Conservation (phyloP, 2,329 filamentous ascomycete species). For the Cladorrhinum sp. region DNA sequence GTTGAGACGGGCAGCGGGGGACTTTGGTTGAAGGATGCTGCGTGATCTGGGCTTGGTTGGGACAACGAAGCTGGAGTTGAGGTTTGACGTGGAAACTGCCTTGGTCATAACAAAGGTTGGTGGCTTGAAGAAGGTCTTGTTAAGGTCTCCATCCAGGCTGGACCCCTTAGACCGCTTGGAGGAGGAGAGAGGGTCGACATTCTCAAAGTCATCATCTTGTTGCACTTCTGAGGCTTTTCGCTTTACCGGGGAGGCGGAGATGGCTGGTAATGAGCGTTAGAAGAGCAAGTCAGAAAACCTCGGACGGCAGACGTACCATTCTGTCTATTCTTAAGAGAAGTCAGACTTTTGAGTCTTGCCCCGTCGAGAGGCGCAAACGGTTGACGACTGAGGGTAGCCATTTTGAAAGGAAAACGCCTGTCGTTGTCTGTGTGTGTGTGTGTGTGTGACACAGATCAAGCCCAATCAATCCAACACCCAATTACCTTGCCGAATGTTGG, state of each 20-base stretch:
- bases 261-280: constrained; percentile 39
- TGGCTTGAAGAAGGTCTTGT: constrained; percentile 48
- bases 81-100: constrained; percentile 34
- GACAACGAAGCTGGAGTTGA: constrained; percentile 25
- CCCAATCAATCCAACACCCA: constrained; percentile 12
- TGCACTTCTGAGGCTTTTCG: constrained; percentile 54
- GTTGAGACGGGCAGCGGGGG: constrained; percentile 47
- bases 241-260: constrained; percentile 45
- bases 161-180: constrained; percentile 58
- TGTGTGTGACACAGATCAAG: constrained; percentile 10
- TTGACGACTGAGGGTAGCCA: constrained; percentile 61
- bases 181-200: constrained; percentile 54
- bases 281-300: background rate
- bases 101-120: constrained; percentile 45
- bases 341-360: constrained; percentile 66
- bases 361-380: constrained; percentile 72
- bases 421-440: too few species aligned
- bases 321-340: constrained; percentile 75
- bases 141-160: constrained; percentile 39
- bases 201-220: constrained; percentile 56
- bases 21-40: constrained; percentile 50
- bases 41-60: constrained; percentile 39
- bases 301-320: constrained; percentile 53
- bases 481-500: constrained; percentile 5
- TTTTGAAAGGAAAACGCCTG: constrained; percentile 32